Conservation (phyloP, 352 stramenopile genomes). For the Globisporangium camurandrum region DNA sequence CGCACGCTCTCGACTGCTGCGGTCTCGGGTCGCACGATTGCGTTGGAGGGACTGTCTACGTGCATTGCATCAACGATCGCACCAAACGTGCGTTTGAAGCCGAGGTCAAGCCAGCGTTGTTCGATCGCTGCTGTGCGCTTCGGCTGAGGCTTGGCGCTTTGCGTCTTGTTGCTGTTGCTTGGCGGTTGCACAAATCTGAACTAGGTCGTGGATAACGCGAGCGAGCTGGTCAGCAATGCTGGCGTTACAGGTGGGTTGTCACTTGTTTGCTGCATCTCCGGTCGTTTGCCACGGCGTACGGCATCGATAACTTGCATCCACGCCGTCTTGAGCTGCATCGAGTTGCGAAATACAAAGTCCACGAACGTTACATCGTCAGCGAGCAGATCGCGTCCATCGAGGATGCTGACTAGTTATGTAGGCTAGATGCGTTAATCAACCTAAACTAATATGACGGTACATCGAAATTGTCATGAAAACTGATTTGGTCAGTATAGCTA, state of each 20-base stretch:
- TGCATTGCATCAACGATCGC: not conserved
- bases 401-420: too few relatives aligned
- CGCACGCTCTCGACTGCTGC: not conserved
- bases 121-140: conserved; percentile 36
- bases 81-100: conserved; percentile 25
- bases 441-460: too few relatives aligned
- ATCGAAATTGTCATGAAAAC: too few relatives aligned
- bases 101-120: conserved; percentile 25
- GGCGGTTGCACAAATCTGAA: conserved; percentile 21
- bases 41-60: not conserved
- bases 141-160: conserved; percentile 20
- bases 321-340: conserved; percentile 25
- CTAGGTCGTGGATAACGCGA: conserved; percentile 28
- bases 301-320: conserved; percentile 48
- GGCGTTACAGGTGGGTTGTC: not conserved
- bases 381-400: conserved; percentile 31
- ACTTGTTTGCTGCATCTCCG: too few relatives aligned
- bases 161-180: not conserved
- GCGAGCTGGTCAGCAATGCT: conserved; percentile 5
- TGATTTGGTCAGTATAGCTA: too few relatives aligned
- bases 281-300: conserved; percentile 14
- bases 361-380: conserved; percentile 40
- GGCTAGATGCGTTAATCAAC: too few relatives aligned
- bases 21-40: conserved; percentile 4
- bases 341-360: conserved; percentile 57